Evolutionary conservation across 208 protist genomes (phyloP).

Genomic region (Crithidia brevicula): DNA sequence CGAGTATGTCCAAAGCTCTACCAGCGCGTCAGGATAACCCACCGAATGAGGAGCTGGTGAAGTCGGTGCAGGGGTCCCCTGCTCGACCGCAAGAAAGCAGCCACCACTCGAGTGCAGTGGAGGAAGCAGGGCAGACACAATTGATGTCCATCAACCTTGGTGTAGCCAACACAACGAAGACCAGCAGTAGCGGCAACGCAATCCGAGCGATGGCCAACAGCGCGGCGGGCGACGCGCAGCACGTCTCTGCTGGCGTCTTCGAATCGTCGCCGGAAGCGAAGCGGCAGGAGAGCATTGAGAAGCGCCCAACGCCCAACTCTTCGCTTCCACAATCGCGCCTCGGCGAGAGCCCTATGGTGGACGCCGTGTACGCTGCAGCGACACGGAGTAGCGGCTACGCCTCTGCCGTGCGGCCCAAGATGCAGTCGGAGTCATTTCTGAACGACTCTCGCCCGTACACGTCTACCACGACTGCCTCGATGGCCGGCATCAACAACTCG

Average conservation of each 20-base stretch:
- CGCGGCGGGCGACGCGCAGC: background rate
- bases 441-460: conserved; percentile 18
- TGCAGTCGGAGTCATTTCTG: background rate
- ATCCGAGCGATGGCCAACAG: background rate
- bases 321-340: conserved; percentile 9
- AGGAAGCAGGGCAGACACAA: background rate
- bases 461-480: background rate
- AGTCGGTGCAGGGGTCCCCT: conserved; percentile 21
- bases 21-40: background rate
- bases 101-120: background rate
- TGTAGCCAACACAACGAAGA: background rate
- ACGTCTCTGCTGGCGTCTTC: background rate
- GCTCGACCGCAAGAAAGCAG: conserved; percentile 2
- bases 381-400: background rate
- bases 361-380: conserved; percentile 7
- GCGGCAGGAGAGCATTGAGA: conserved; percentile 11
- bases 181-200: background rate
- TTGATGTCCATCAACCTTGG: conserved; percentile 7
- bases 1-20: background rate
- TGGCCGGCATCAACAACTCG: conserved; percentile 36
- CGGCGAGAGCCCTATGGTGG: conserved; percentile 10
- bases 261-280: conserved; percentile 12
- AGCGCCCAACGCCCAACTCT: conserved; percentile 1
- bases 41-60: conserved; percentile 16
- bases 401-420: conserved; percentile 5